Evolutionary conservation across 352 stramenopile genomes (phyloP).

Genomic region (Pythium periplocum): DNA sequence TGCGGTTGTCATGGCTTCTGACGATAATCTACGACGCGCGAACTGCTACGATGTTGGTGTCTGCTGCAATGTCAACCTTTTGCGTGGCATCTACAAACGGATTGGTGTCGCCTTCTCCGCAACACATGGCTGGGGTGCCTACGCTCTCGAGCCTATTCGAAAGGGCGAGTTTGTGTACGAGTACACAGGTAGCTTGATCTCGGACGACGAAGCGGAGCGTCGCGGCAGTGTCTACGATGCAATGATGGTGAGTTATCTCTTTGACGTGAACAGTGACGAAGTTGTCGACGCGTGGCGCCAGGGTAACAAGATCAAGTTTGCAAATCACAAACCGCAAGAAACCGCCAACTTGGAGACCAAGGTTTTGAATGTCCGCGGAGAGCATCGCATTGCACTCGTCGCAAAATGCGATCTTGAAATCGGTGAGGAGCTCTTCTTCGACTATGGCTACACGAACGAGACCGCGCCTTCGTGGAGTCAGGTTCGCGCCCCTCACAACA

Average conservation of each 20-base stretch:
- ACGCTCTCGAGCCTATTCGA: conserved; percentile 51
- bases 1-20: conserved; percentile 43
- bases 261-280: conserved; percentile 89
- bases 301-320: conserved; percentile 94
- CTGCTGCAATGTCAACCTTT: conserved; percentile 62
- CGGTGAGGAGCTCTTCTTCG: conserved; percentile 75
- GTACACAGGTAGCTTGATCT: conserved; percentile 67
- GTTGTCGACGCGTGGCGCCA: conserved; percentile 90
- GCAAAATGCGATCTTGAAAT: conserved; percentile 84
- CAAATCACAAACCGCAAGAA: conserved; percentile 67
- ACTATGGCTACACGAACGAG: conserved; percentile 72
- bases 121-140: conserved; percentile 70
- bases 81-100: conserved; percentile 51
- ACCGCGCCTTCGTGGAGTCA: conserved; percentile 62
- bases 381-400: conserved; percentile 90
- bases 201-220: conserved; percentile 71
- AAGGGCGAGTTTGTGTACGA: conserved; percentile 73
- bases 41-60: conserved; percentile 28
- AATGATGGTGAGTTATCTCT: conserved; percentile 81
- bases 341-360: conserved; percentile 78
- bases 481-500: conserved; percentile 17
- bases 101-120: conserved; percentile 61
- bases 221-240: conserved; percentile 83
- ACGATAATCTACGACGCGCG: conserved; percentile 18
- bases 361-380: conserved; percentile 83